Percentiles rank a stretch among this genome's conserved stretches.
These are phyloP conservation scores for Lichenothelia convexa DNA, from an alignment of 495 filamentous ascomycete genomes.

Conservation along the genomic window DNA sequence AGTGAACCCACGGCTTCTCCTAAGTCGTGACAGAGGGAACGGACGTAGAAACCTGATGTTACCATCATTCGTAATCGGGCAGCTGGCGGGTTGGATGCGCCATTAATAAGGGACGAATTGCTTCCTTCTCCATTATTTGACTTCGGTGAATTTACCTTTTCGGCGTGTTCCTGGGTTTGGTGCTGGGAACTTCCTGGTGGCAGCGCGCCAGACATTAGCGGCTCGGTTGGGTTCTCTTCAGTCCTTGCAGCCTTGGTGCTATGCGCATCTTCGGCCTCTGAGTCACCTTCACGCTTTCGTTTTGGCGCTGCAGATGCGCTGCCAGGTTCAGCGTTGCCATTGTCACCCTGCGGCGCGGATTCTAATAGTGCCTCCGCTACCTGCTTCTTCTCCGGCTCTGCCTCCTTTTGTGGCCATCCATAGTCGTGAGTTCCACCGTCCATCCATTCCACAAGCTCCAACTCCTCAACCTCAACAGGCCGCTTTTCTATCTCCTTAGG, in stretches of 20 bases:
- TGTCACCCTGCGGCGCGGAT: neutral
- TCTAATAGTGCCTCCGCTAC: slow-evolving; percentile 47
- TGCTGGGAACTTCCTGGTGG: slow-evolving; percentile 2
- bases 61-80: slow-evolving; percentile 78
- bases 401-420: slow-evolving; percentile 57
- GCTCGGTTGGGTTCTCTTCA: slow-evolving; percentile 3
- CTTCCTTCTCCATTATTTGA: neutral
- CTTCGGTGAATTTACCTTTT: neutral
- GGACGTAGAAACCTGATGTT: slow-evolving; percentile 92
- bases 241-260: slow-evolving; percentile 6
- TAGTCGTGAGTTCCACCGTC: slow-evolving; percentile 60
- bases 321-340: neutral
- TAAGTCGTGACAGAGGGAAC: slow-evolving; percentile 80
- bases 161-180: neutral
- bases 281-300: slow-evolving; percentile 6
- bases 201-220: slow-evolving; percentile 11
- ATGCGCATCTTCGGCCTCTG: neutral
- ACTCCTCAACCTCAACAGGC: slow-evolving; percentile 51
- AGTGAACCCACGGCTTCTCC: slow-evolving; percentile 65
- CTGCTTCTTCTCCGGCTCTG: slow-evolving; percentile 47
- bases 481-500: slow-evolving; percentile 68
- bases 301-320: slow-evolving; percentile 1
- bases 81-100: slow-evolving; percentile 32
- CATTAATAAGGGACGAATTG: neutral
- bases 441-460: slow-evolving; percentile 77